Evolutionary conservation across 495 filamentous ascomycete species (phyloP), one percentile per base, ranked within the genome.

Genomic region (Astrothelium macrocarpum): DNA sequence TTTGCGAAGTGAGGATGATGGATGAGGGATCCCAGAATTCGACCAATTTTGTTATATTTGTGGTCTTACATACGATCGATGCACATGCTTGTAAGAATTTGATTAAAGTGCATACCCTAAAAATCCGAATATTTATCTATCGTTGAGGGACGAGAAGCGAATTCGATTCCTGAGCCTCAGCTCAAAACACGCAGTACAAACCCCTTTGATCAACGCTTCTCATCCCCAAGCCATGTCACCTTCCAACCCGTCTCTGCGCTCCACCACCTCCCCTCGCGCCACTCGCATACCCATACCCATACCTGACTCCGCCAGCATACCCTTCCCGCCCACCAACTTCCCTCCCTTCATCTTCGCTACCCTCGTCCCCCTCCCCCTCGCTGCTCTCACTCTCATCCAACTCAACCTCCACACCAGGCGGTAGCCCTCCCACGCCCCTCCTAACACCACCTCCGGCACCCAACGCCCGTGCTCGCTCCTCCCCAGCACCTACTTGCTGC

Each of bases 251-350:
- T 16, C 62, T 31, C 34, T 32, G 28, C 20, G 9, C 20, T 5
- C 34, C n/a, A 7, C 61, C 61, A 34, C 46, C 62, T 14, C 62
- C 62, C 18, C 31, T 16, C 39, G 43, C 62, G 3, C 62, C 62
- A 26, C 60, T 39, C 42, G 34, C 60, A 63, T 56, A 63, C 60
- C 60, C 60, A 36, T 43, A 36, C 1, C 60, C 60, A 59, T 66
- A 66, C 20, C 64, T 60, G 14, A 28, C 59, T 20, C 29, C 58
- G 14, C 62, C 67, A 7, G 20, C 25, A 31, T 53, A 45, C 62
- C 32, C 53, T 32, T 70, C 67, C 14, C 65, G 65, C 56, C 71
- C 67, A 10, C 73, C 67, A 31, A 76, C 67, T 9, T 63, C 72
- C 45, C 67, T 56, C 59, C 66, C 70, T 2, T 65, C 62, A 10